Base-by-base conservation (phyloP, 495 filamentous ascomycete species). In the Geoglossum glabrum region DNA sequence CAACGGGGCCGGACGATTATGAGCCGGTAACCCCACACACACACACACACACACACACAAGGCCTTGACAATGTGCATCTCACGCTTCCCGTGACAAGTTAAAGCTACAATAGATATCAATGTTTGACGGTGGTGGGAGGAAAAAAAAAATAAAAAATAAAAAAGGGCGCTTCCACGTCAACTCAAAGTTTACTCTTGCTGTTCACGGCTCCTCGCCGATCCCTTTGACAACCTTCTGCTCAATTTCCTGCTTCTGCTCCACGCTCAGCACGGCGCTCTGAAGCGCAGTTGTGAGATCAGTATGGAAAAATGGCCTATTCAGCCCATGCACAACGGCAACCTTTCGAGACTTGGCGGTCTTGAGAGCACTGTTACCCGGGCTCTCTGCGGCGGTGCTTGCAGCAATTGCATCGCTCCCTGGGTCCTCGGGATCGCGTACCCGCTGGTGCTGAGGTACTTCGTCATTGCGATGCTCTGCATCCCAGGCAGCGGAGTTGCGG, bases 221-320 rank as follows among this genome's bases (percentile, higher is more conserved):
- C 0, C 11, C 49, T 6, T 52, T 28, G 1, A 23, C 49, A 1
- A 23, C 49, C 10, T 52, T 52, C 25, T 52, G 25, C 49, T 52
- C 49, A 28, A 52, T 3, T 13, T 27, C 49, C 49, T 15, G 3
- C 23, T 52, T 52, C 1, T 19, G 49, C 23, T 84, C 74, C 8
- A 81, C 79, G 62, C 90, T 95, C 31, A 81, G 78, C 61, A 97
- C 77, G 17, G 88, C 90, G 68, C 86, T 90, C 69, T 94, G 84
- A 64, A 97, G 66, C 26, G 92, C 92, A 64, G 85, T 90, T 15
- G 89, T 95, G 28, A 98, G 68, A 66, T 98, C 92, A 58, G 93
- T 80, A 64, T 98, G 93, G 79, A 98, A 97, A 61, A 95, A 78
- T 49, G 92, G 92, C 63, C 87, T 70, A 70, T 92, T 89, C 58